Conservation (phyloP, 371 early-diverging fungal genomes). For the Mycotypha africana region DNA sequence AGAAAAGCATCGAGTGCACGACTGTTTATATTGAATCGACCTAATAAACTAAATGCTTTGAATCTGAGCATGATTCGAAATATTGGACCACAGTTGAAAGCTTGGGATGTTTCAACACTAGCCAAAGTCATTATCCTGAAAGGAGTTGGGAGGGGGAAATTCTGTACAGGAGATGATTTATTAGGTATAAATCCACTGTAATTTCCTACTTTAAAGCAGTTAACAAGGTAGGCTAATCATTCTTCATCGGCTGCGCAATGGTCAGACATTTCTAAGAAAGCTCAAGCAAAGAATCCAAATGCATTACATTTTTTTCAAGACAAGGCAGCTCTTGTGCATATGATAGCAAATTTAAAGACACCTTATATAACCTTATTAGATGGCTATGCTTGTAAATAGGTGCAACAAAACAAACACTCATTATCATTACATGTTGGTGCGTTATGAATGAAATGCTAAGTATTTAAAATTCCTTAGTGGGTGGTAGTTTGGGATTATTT, state of each 20-base stretch:
- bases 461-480: no score
- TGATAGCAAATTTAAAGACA: conserved; percentile 80
- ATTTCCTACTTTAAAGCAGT: not conserved
- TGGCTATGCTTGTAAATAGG: conserved; percentile 10
- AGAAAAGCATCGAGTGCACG: conserved; percentile 44
- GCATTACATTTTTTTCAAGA: conserved; percentile 84
- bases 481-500: conserved; percentile 94
- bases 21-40: conserved; percentile 85
- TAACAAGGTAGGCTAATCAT: no score
- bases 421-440: no score
- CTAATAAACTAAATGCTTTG: conserved; percentile 84
- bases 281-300: conserved; percentile 44
- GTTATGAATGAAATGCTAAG: no score
- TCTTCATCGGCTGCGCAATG: not conserved
- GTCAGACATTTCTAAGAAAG: conserved; percentile 27
- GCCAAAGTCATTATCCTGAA: conserved; percentile 87
- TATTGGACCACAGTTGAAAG: conserved; percentile 83
- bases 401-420: no score
- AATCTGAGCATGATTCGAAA: conserved; percentile 83
- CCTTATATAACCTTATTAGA: conserved; percentile 84
- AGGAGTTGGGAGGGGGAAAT: conserved; percentile 69
- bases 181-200: conserved; percentile 34
- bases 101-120: conserved; percentile 84
- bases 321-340: conserved; percentile 88
- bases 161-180: conserved; percentile 97